Evolutionary conservation across 495 filamentous ascomycete genomes (phyloP), one percentile per base, ranked within the genome.

Genomic region (Pyrenula massariospora): DNA sequence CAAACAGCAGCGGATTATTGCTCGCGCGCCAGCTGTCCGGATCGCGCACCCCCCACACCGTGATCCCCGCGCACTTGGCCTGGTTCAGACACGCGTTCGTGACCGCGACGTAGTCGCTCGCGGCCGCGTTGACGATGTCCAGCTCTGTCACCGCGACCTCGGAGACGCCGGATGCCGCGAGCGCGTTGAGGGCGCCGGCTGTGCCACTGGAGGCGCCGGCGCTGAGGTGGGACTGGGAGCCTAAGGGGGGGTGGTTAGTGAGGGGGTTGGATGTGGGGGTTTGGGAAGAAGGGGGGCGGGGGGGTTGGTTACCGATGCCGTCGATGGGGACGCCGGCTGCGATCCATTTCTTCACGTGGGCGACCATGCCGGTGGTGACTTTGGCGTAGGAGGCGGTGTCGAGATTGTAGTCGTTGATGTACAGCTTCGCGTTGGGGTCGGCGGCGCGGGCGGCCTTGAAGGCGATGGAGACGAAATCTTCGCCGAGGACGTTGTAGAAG

Each of bases 21-120:
- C 63, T 62, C 3, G 83, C 73, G 52, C 86, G 77, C 86, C 86
- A 90, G 23, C 79, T 83, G 70, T 85, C 83, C 22, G 68, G 65
- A 60, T 89, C 86, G 56, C 80, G 72, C 5, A 91, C 82, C 64
- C 86, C 86, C 87, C 86, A 91, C 31, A 85, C 84, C 19, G 86
- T 88, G 60, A 90, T 82, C 56, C 85, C 85, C 21, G 88, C 77
- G 65, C 86, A 89, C 66, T 82, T 84, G 10, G 73, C 58, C 62
- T 83, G 73, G 57, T 74, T 69, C 48, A 87, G 63, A 62, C 86
- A 89, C 24, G 83, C 84, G 20, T 84, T 78, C 58, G 79, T 77
- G 50, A 84, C 76, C 50, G 79, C 73, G 24, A 77, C 71, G 63
- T 86, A 90, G 68, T 89, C 85, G 24, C 68, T 68, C 20, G 74